These are phyloP conservation scores for Grigorovia yakushimaensis DNA, from an alignment of 805 yeast species.

Conservation along the genomic window DNA sequence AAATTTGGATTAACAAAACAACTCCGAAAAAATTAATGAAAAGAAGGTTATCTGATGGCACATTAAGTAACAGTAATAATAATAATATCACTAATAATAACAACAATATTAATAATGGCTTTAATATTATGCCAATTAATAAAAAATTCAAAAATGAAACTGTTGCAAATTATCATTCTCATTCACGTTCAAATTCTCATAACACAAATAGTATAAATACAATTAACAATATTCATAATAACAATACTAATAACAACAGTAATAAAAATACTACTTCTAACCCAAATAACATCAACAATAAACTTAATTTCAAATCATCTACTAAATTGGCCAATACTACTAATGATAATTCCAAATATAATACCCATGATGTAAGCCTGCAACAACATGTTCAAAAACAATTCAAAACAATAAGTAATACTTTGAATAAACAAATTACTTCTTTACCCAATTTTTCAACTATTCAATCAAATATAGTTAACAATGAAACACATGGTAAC, in stretches of 20 bases:
- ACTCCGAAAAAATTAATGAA: neutral
- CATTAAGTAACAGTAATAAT: neutral
- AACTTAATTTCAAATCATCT: neutral
- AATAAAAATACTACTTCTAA: neutral
- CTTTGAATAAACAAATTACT: conserved; percentile 1
- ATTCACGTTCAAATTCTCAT: neutral
- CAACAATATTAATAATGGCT: neutral
- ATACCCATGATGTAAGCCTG: conserved; percentile 13
- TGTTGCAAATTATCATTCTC: neutral
- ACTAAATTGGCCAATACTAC: neutral
- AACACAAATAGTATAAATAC: neutral
- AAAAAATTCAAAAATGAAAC: conserved; percentile 2
- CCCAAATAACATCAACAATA: neutral
- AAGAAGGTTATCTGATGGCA: neutral
- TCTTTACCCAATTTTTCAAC: neutral
- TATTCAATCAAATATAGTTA: neutral
- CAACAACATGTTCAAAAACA: conserved; percentile 23
- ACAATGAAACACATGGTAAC: no score
- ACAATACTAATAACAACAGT: neutral
- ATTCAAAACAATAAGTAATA: conserved; percentile 17
- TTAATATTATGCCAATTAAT: neutral
- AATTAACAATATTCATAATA: neutral
- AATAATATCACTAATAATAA: neutral
- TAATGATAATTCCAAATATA: conserved; percentile 5
- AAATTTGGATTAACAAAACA: neutral